Evolutionary conservation across 371 early-diverging fungal species (phyloP), one percentile per base, ranked within the genome.

Genomic region (Amoeboaphelidium occidentale): DNA sequence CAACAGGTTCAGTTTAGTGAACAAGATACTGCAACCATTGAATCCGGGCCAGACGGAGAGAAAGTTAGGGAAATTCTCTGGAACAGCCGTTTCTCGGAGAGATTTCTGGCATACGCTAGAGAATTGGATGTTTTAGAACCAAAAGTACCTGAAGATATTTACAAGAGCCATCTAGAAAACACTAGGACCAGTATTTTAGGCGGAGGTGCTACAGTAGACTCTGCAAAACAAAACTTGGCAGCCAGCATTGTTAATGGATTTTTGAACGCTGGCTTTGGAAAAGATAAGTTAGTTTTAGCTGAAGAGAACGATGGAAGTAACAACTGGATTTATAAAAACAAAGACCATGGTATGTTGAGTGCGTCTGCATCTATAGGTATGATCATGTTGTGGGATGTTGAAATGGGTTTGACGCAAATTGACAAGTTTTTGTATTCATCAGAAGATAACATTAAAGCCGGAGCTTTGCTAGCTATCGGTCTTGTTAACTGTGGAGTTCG

Each of bases 171-270:
- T 58, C 59, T 93, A 51, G 94, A 96, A 60, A 84, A 86, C 58
- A 76, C 71, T 41, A 70, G 58, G 10, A 57, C 72, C 51, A 78
- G 79, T 21, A n/a, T n/a, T n/a, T n/a, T n/a, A n/a, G 52, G 51
- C 23, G 65, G 73, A 26, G 67, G 69, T 22, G 67, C 66, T 13
- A 78, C 68, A 51, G 76, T 90, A 39, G 93, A 92, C 57, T 87
- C 88, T 51, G 91, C 92, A 22, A 77, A 83, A 45, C 88, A 89
- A 58, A 91, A 94, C 62, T 66, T 94, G 43, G 84, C 97, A 0
- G 81, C 90, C 25, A 84, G 90, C 2, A 89, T 92, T 69, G 96
- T 94, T 32, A 96, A 94, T 59, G 96, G 88, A 0, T 93, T 94
- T 68, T 87, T 94, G 47, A 96, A 96, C 58, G 87, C 84, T 32